These are phyloP conservation scores for Neoboletus brunneissimus DNA, from an alignment of 768 basidiomycete species.

Conservation along the genomic window DNA sequence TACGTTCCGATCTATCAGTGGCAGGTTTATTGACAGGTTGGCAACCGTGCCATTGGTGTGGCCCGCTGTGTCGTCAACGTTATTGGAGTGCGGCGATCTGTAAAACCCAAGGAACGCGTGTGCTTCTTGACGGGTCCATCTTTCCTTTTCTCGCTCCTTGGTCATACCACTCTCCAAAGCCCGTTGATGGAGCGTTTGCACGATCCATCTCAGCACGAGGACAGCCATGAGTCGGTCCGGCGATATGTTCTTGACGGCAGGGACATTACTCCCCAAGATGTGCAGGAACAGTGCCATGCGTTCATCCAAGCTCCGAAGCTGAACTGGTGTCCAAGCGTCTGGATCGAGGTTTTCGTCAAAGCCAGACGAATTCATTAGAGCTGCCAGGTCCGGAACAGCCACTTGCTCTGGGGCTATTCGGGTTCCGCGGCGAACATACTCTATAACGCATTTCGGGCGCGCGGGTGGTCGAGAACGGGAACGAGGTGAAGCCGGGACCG, in stretches of 20 bases:
- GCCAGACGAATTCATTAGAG: conserved; percentile 43
- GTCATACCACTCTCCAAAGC: conserved; percentile 46
- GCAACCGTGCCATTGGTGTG: conserved; percentile 16
- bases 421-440: conserved; percentile 69
- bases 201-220: conserved; percentile 63
- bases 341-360: conserved; percentile 21
- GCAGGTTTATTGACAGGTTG: conserved; percentile 11
- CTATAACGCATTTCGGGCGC: conserved; percentile 36
- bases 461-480: conserved; percentile 20
- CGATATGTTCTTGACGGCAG: conserved; percentile 45
- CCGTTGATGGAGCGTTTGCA: conserved; percentile 47
- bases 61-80: conserved; percentile 13
- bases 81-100: conserved; percentile 8
- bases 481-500: conserved; percentile 31
- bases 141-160: conserved; percentile 61
- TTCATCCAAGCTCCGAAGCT: conserved; percentile 46
- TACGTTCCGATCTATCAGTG: conserved; percentile 55
- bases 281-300: conserved; percentile 57
- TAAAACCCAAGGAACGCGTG: conserved; percentile 57
- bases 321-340: conserved; percentile 41
- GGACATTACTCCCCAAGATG: conserved; percentile 52
- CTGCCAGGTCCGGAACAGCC: conserved; percentile 45
- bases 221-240: conserved; percentile 47
- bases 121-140: conserved; percentile 68
- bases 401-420: conserved; percentile 60